These are phyloP conservation scores for Pichia thaimueangensis DNA, from an alignment of 805 yeast genomes.

Conservation along the genomic window DNA sequence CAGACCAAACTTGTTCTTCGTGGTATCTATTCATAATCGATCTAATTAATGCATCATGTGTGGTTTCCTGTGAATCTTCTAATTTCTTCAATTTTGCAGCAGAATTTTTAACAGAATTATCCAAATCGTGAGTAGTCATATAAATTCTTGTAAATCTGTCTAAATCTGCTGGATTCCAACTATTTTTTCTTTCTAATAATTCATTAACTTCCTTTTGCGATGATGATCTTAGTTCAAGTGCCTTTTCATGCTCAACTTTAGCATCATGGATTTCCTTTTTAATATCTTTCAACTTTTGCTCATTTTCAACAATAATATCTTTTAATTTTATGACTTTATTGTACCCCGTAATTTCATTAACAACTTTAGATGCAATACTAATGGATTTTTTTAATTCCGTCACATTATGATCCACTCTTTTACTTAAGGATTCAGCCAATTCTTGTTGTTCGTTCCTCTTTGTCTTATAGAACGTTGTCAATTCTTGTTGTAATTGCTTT, in stretches of 20 bases:
- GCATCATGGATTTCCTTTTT: conserved; percentile 42
- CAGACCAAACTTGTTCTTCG: conserved; percentile 98
- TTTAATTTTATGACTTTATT: conserved; percentile 70
- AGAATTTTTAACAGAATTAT: conserved; percentile 49
- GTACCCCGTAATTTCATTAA: conserved; percentile 92
- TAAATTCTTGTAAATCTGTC: conserved; percentile 80
- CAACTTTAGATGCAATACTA: conserved; percentile 54
- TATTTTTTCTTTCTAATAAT: conserved; percentile 72
- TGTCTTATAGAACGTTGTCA: conserved; percentile 23
- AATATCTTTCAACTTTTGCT: conserved; percentile 41
- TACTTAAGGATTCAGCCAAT: conserved; percentile 33
- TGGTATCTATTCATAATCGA: conserved; percentile 85
- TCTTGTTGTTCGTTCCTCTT: conserved; percentile 21
- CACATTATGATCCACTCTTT: conserved; percentile 42
- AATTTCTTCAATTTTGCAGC: conserved; percentile 41
- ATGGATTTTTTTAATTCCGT: conserved; percentile 53
- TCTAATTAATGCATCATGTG: conserved; percentile 62
- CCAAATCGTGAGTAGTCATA: conserved; percentile 72
- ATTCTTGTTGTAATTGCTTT: conserved; percentile 27
- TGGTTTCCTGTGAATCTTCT: conserved; percentile 60
- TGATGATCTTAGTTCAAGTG: conserved; percentile 54
- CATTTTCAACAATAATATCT: conserved; percentile 49
- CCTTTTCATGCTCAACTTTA: conserved; percentile 49
- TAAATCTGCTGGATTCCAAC: conserved; percentile 74
- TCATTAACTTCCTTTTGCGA: conserved; percentile 87